A percentile compares a stretch with the other conserved stretches of the same genome.
These are phyloP conservation scores for Coix lacrymajobi DNA, from an alignment of 176 grass and related monocot species.

Conservation along the genomic window DNA sequence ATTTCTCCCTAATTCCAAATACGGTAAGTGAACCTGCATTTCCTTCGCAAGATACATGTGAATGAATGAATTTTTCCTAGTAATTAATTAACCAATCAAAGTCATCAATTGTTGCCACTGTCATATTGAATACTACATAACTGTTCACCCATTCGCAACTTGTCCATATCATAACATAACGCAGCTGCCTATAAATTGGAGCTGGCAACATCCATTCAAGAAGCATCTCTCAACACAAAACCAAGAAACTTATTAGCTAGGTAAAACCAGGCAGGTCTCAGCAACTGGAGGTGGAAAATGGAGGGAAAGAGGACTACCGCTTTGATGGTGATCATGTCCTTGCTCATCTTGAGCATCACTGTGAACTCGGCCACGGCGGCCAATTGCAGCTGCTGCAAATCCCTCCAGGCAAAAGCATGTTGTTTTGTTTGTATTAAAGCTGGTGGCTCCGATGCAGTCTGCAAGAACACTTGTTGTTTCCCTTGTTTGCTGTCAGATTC, in stretches of 20 bases:
- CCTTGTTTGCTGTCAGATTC: too few relatives aligned
- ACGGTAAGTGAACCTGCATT: too few relatives aligned
- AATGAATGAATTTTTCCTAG: too few relatives aligned
- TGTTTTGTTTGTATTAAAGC: neutral
- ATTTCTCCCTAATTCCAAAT: too few relatives aligned
- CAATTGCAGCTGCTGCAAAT: neutral
- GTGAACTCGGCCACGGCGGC: neutral
- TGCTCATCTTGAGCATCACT: neutral
- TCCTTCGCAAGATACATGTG: too few relatives aligned
- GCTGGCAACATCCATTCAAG: neutral
- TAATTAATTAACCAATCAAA: too few relatives aligned
- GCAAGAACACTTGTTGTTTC: slow-evolving; percentile 20
- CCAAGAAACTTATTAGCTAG: neutral
- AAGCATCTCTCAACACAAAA: neutral
- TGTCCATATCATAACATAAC: neutral
- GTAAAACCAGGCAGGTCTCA: neutral
- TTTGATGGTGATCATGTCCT: too few relatives aligned
- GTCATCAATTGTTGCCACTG: too few relatives aligned
- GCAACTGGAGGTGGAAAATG: neutral
- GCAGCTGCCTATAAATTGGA: neutral
- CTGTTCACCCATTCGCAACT: neutral
- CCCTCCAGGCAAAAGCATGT: neutral
- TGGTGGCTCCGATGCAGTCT: neutral
- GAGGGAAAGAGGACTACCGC: neutral
- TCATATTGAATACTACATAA: too few relatives aligned